Conservation (phyloP, 768 basidiomycete species). For the Boletus insuetus region DNA sequence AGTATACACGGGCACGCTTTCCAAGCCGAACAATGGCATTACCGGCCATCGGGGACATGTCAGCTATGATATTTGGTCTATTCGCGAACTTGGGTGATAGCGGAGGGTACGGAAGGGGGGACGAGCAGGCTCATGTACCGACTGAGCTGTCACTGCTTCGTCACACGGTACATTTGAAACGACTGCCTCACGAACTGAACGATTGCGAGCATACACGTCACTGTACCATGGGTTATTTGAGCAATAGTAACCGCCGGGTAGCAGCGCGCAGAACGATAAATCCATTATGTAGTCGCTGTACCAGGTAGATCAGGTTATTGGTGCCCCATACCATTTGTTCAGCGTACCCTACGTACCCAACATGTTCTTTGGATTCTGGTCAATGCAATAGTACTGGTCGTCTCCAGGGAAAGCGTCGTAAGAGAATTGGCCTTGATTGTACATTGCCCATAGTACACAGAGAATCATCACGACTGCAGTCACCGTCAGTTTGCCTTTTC, state of each 20-base stretch:
- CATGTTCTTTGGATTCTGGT: background rate
- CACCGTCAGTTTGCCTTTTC: background rate
- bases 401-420: background rate
- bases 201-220: background rate
- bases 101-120: background rate
- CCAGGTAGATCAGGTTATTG: background rate
- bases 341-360: background rate
- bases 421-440: constrained; percentile 1
- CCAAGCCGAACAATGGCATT: background rate
- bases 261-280: background rate
- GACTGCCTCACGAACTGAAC: background rate
- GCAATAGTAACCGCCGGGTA: too few relatives aligned
- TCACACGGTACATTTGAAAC: background rate
- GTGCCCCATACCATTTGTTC: too few relatives aligned
- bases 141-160: background rate
- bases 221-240: background rate
- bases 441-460: constrained; percentile 2
- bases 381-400: too few relatives aligned
- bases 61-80: background rate
- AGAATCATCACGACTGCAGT: background rate
- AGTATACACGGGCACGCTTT: background rate
- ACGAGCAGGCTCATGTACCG: background rate
- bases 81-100: too few relatives aligned
- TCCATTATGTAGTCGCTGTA: background rate
- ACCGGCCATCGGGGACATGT: background rate